Evolutionary conservation across 768 basidiomycete genomes (phyloP).

Genomic region (Xanthoconium purpureum): DNA sequence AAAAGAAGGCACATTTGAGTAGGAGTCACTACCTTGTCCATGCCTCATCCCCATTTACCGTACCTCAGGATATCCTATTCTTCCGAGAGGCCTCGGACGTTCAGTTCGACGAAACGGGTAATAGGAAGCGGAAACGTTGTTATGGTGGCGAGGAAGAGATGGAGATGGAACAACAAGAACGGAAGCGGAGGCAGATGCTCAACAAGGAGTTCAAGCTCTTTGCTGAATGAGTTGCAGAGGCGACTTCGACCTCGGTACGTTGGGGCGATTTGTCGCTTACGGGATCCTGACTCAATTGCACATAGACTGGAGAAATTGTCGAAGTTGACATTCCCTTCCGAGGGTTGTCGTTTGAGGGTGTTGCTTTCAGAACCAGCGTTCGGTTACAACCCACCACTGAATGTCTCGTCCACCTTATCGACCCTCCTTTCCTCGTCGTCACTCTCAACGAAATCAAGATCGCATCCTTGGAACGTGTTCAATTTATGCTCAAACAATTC

Average conservation of each 20-base stretch:
- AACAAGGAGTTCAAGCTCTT: constrained; percentile 96
- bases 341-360: constrained; percentile 95
- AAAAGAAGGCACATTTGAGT: constrained; percentile 88
- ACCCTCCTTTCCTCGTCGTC: constrained; percentile 93
- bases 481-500: constrained; percentile 94
- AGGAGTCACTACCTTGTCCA: neutral
- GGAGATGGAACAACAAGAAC: constrained; percentile 93
- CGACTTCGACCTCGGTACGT: constrained; percentile 70
- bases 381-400: constrained; percentile 95
- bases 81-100: constrained; percentile 49
- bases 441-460: constrained; percentile 95
- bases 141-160: constrained; percentile 99
- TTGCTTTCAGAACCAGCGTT: constrained; percentile 84
- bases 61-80: constrained; percentile 87
- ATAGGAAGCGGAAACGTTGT: constrained; percentile 92
- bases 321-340: constrained; percentile 97
- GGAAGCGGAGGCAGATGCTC: constrained; percentile 80
- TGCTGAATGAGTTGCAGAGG: constrained; percentile 88
- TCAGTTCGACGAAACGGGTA: constrained; percentile 99
- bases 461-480: constrained; percentile 94
- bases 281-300: neutral
- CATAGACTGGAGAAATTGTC: constrained; percentile 73
- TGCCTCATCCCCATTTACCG: neutral
- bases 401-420: constrained; percentile 92
- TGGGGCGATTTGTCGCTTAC: neutral